phyloP scores from a whole-genome alignment of 345 rosid species.

The Carallia pectinifolia region DNA sequence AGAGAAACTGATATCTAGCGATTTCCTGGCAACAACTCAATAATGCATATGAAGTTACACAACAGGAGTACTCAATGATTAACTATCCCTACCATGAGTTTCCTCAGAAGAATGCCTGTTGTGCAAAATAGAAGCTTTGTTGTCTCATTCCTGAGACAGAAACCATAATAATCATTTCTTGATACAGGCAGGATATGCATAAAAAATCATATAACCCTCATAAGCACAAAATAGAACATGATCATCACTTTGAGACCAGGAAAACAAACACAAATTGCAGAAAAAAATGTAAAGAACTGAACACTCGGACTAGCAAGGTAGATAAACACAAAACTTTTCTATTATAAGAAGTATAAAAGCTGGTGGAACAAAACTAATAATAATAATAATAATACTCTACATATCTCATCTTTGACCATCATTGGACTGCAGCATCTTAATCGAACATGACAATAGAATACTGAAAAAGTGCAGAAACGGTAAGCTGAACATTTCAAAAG shows the following conservation, averaged over 20 bases:
- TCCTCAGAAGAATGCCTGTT: constrained; percentile 89
- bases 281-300: too few relatives aligned
- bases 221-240: constrained; percentile 1
- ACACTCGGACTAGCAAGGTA: neutral
- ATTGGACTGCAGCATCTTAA: neutral
- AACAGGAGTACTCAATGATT: constrained; percentile 6
- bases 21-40: neutral
- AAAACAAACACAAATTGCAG: too few relatives aligned
- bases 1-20: neutral
- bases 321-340: neutral
- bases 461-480: too few relatives aligned
- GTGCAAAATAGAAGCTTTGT: constrained; percentile 93
- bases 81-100: constrained; percentile 55
- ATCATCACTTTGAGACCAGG: neutral
- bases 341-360: neutral
- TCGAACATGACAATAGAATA: neutral
- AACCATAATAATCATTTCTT: constrained; percentile 5
- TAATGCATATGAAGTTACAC: neutral
- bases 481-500: too few relatives aligned
- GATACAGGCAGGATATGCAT: neutral
- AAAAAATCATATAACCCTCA: neutral
- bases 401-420: neutral
- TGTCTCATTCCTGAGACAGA: constrained; percentile 66
- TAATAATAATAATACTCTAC: neutral
- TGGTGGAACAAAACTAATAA: neutral